Evolutionary conservation across 257 asterid genomes (phyloP), one percentile per base, ranked within the genome.

Genomic region (Penstemon barbatus): DNA sequence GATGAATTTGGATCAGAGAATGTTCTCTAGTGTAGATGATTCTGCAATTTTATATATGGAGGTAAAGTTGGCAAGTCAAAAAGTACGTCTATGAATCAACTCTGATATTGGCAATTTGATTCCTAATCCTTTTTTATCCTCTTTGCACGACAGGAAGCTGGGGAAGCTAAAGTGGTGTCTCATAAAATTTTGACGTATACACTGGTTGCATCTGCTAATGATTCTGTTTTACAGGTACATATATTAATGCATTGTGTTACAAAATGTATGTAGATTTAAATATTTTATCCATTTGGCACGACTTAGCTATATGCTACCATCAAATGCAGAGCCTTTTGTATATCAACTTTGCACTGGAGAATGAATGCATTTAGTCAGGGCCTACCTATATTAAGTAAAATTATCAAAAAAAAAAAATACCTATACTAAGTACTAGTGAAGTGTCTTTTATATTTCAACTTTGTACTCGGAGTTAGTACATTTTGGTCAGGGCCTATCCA

Each of bases 161-260:
- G 60, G 18, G 89, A 80, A 78, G 71, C 74, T 54, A 75, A 75
- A 71, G 76, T 13, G 48, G 64, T 44, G 11, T 72, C 82, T 53
- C 73, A 76, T 41, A 71, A 79, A 72, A 74, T 57, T 58, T 56
- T 78, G 71, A 83, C 74, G 53, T 57, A 68, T 65, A 54, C 81
- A 43, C 79, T 87, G 55, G 82, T 86, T 74, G 78, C 84, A 50
- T 58, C 89, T 50, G 68, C 80, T 18, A 81, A 72, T 80, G 96
- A 86, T 65, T 86, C 97, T 74, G 66, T 91, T 73, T 82, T 83
- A 71, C 85, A 86, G 99, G 99, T 94, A 88, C 57, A 44, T 70
- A 11, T 59, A 1, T 59, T 25, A 0, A 25, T 25, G 33, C 33
- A 25, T 25, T 25, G 33, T 25, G 33, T 25, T 25, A 25, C 33